These are phyloP conservation scores for Naganishia liquefaciens DNA, from an alignment of 1,284 basidiomycete genomes.

Conservation along the genomic window DNA sequence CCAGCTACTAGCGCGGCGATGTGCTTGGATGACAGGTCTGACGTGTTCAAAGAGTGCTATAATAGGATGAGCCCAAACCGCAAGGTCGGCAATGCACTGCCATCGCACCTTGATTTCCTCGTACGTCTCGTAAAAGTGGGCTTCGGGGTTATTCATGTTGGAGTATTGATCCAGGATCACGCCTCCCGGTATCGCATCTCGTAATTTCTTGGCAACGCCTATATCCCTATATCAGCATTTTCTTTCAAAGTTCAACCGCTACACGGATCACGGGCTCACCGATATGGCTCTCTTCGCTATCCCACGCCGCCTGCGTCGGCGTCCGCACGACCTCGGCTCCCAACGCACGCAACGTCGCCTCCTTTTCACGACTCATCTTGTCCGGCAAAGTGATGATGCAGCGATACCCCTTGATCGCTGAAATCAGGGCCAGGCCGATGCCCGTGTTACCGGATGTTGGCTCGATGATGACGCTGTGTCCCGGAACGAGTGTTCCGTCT, in stretches of 20 bases:
- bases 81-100: neutral
- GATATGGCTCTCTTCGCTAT: slow-evolving; percentile 34
- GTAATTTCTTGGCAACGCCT: slow-evolving; percentile 79
- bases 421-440: slow-evolving; percentile 86
- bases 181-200: slow-evolving; percentile 75
- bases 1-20: slow-evolving; percentile 85
- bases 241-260: neutral
- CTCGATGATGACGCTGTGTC: slow-evolving; percentile 89
- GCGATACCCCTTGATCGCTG: slow-evolving; percentile 62
- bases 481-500: slow-evolving; percentile 80
- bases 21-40: slow-evolving; percentile 55
- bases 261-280: slow-evolving; percentile 5
- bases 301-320: slow-evolving; percentile 79
- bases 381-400: slow-evolving; percentile 91
- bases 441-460: slow-evolving; percentile 88
- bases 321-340: slow-evolving; percentile 94
- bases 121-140: slow-evolving; percentile 83
- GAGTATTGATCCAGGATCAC: slow-evolving; percentile 89
- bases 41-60: slow-evolving; percentile 50
- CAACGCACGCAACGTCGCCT: slow-evolving; percentile 82
- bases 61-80: slow-evolving; percentile 56
- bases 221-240: slow-evolving; percentile 1
- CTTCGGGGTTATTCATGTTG: slow-evolving; percentile 76
- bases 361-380: slow-evolving; percentile 97
- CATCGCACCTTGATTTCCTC: slow-evolving; percentile 73